A percentile compares a stretch with the other conserved stretches of the same genome.
phyloP scores from a whole-genome alignment of 805 yeast species.

The Candida insectorum region DNA sequence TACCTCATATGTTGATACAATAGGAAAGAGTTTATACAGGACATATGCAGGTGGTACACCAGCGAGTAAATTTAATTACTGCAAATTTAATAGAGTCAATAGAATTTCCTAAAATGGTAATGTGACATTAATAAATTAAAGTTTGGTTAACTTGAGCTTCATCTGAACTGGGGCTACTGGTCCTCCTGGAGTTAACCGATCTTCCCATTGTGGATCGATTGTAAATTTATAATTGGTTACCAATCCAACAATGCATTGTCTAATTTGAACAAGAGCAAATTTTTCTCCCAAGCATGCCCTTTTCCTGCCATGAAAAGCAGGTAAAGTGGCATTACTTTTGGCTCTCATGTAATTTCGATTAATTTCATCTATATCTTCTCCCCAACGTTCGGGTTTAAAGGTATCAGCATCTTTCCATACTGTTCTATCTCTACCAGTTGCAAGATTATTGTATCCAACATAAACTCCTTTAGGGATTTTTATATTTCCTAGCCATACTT shows the following conservation, averaged over 20 bases:
- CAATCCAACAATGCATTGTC: conserved; percentile 35
- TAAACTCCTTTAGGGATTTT: conserved; percentile 48
- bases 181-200: conserved; percentile 54
- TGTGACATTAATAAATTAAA: too few relatives aligned
- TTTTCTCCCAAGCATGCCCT: conserved; percentile 62
- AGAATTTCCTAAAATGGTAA: not conserved
- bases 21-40: too few relatives aligned
- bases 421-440: conserved; percentile 42
- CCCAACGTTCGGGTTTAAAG: conserved; percentile 55
- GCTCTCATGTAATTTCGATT: conserved; percentile 36
- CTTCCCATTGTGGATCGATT: conserved; percentile 44
- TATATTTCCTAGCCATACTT: conserved; percentile 39
- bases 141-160: conserved; percentile 7
- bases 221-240: conserved; percentile 32
- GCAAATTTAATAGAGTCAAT: not conserved
- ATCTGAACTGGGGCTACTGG: conserved; percentile 50
- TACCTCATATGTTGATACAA: too few relatives aligned
- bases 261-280: conserved; percentile 47
- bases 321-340: conserved; percentile 44
- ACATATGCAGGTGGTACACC: too few relatives aligned
- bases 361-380: conserved; percentile 34
- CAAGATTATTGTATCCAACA: conserved; percentile 54
- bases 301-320: conserved; percentile 58
- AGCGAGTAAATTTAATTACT: not conserved
- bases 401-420: conserved; percentile 44